Evolutionary conservation across 2,329 filamentous ascomycete species (phyloP), one percentile per base, ranked within the genome.

Genomic region (Sarocladium kiliense): DNA sequence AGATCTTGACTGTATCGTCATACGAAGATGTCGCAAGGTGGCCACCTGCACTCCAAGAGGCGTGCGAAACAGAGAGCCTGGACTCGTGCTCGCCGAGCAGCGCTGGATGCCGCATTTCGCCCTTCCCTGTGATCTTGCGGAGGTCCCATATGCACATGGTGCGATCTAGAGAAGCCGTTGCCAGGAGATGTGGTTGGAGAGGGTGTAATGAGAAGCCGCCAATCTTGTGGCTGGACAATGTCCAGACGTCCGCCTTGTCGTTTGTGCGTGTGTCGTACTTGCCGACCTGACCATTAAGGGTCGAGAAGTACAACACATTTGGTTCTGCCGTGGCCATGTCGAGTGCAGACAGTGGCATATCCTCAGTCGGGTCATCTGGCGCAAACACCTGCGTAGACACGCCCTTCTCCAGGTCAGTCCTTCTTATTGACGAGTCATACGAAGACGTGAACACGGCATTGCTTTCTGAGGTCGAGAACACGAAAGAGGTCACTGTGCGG

Each of bases 71-170:
- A 0, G 90, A 96, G 0, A 97, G 75, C 2, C 87, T 81, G 19
- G 88, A 94, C 54, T 84, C 77, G 64, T 99, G 92, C 66, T 94
- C 87, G 6, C 89, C 93, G 0, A 97, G 71, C 0, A 96, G 75
- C 0, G 79, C 74, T 0, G 92, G 93, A 2, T 82, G 73, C 1
- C 81, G 74, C 23, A 76, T 68, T 3, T 85, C 82, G 0, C 76
- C 81, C 54, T 80, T 84, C 1, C 85, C 86, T 3, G 71, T 80
- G 12, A 95, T 87, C 58, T 90, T 93, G 25, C 94, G 82, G 39
- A 96, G 64, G 64, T 99, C 94, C 94, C 94, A 99, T 2, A 99
- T 80, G 64, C 92, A 93, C 63, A 99, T 74, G 0, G 87, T 95
- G 2, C 93, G 82, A 66, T 99, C 94, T 0, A 99, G 77, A 0